These are phyloP conservation scores for Microstegium vimineum DNA, from an alignment of 176 grass and related monocot species.

Conservation along the genomic window DNA sequence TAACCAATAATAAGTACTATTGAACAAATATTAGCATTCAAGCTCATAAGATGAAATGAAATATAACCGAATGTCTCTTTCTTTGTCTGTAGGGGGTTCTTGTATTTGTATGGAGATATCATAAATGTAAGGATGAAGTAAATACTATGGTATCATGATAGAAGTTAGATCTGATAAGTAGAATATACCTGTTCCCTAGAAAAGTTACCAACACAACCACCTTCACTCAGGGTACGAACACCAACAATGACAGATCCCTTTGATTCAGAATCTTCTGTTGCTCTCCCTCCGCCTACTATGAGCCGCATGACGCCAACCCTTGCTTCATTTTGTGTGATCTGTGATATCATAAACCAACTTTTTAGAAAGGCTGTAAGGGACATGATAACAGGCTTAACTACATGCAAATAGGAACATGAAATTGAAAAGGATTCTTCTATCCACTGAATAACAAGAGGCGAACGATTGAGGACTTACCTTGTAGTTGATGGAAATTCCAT, in stretches of 20 bases:
- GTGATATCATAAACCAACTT: conserved; percentile 2
- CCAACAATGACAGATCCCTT: conserved; percentile 97
- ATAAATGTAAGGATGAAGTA: not conserved
- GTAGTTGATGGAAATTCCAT: conserved; percentile 96
- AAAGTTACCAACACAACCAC: conserved; percentile 98
- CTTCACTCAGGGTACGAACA: conserved; percentile 97
- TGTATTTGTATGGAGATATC: not conserved
- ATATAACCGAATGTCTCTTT: not conserved
- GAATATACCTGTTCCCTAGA: conserved; percentile 84
- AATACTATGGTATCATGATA: not conserved
- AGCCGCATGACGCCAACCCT: conserved; percentile 91
- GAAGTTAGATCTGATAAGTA: not conserved
- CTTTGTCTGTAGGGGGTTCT: not conserved
- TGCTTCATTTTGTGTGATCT: conserved; percentile 98
- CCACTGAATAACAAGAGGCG: conserved; percentile 20
- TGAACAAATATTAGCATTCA: conserved; percentile 2
- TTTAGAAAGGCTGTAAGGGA: conserved; percentile 28
- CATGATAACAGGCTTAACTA: not conserved
- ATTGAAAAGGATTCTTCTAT: not conserved
- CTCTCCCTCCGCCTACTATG: conserved; percentile 91
- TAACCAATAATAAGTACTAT: not conserved
- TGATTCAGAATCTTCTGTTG: conserved; percentile 75
- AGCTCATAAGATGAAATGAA: not conserved
- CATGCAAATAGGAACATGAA: not conserved
- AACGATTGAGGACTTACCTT: conserved; percentile 57